Evolutionary conservation across 768 basidiomycete species (phyloP), one percentile per base, ranked within the genome.

Genomic region (Sporobolomyces phaffii): DNA sequence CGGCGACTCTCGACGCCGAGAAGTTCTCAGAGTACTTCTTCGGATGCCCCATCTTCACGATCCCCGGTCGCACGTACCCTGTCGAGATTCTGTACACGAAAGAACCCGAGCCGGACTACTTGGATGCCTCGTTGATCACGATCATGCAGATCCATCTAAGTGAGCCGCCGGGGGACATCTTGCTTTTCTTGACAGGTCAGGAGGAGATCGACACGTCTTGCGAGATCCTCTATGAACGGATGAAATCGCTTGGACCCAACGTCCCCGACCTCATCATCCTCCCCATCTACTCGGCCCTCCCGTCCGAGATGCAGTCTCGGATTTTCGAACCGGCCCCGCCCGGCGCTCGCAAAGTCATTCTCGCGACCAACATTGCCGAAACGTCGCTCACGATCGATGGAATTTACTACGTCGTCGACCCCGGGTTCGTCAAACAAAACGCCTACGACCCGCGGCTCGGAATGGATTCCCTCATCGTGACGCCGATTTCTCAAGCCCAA

Each of bases 11-110:
- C n/a, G 94, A 99, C 70, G 94, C 96, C 61, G 94, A 97, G 79
- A 98, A 98, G 81, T 99, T 99, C 79, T 93, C 94, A 28, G 92
- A 92, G 75, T 99, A 99, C 82, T 99, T 99, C 82, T 96, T 87
- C 77, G 91, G 89, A 9, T 97, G 93, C 78, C 94, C 96, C 33
- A 98, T 99, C 78, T 98, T 98, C 83, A 96, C 94, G 41, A 98
- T 99, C 71, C 96, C 96, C n/a, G 96, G 96, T 73, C 87, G 93
- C 75, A 92, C 92, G n/a, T 98, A 90, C 79, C 96, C 96, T 9
- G 96, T 98, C 69, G 96, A 99, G 78, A 84, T 89, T 34, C 81
- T 98, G n/a, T 99, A 98, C 80, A 97, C 94, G 73, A 98, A 98
- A 77, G 96, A 99, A 75, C 96, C 96, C 0, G 96, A 98, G 78